Conservation (phyloP, 2,329 filamentous ascomycete genomes). For the Fulvia fulva region DNA sequence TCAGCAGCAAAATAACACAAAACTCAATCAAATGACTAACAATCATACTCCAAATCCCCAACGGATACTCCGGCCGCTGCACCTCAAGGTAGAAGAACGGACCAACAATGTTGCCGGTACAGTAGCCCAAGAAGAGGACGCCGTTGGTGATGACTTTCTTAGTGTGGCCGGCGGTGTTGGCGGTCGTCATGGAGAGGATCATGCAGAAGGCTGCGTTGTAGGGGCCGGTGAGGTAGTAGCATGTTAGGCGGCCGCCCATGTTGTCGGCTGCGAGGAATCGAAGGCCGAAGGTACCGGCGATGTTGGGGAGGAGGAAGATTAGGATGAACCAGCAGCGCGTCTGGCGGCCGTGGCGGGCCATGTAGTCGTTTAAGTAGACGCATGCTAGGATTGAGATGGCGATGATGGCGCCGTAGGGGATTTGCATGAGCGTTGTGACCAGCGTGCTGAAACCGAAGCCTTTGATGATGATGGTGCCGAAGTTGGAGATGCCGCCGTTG, state of each 20-base stretch:
- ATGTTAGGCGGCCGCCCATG: slow-evolving; percentile 53
- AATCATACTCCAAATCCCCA: slow-evolving; percentile 57
- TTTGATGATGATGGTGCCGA: slow-evolving; percentile 56
- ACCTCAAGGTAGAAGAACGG: slow-evolving; percentile 59
- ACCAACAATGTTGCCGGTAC: slow-evolving; percentile 53
- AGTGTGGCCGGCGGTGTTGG: slow-evolving; percentile 54
- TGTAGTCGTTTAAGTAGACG: slow-evolving; percentile 46
- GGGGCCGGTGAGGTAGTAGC: slow-evolving; percentile 54
- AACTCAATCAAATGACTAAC: slow-evolving; percentile 53
- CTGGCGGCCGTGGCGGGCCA: slow-evolving; percentile 24
- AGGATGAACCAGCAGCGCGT: slow-evolving; percentile 47
- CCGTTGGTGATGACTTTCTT: slow-evolving; percentile 64
- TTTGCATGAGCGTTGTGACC: slow-evolving; percentile 36
- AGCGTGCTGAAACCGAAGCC: slow-evolving; percentile 55
- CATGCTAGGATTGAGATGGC: slow-evolving; percentile 49
- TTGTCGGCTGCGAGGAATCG: slow-evolving; percentile 50
- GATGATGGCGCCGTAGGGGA: slow-evolving; percentile 41
- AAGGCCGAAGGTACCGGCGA: slow-evolving; percentile 56
- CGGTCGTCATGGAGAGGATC: slow-evolving; percentile 47
- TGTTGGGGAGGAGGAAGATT: slow-evolving; percentile 56
- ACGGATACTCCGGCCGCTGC: slow-evolving; percentile 49
- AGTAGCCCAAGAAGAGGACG: slow-evolving; percentile 53
- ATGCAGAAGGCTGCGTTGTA: slow-evolving; percentile 52
- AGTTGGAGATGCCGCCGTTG: slow-evolving; percentile 58
- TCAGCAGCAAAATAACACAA: slow-evolving; percentile 43